Percentiles rank a stretch among this genome's conserved stretches.
phyloP scores from a whole-genome alignment of 495 filamentous ascomycete genomes.

The Apodospora peruviana region DNA sequence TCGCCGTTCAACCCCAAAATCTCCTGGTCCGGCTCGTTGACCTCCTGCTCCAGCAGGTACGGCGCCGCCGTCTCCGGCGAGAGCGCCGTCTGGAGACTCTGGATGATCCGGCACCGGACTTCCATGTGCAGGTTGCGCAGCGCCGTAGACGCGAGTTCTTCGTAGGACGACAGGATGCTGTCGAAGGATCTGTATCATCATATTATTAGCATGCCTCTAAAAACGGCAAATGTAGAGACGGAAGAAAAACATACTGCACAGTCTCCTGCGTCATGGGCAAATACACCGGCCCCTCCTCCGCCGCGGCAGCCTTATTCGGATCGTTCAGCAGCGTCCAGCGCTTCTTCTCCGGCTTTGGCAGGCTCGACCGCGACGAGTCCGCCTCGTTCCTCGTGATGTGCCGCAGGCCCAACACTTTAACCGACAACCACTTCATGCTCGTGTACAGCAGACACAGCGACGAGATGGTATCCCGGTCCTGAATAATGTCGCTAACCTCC shows the following conservation, averaged over 20 bases:
- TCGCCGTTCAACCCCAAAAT: slow-evolving; percentile 75
- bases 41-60: slow-evolving; percentile 67
- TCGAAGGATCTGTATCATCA: slow-evolving; percentile 64
- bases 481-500: slow-evolving; percentile 75
- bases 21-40: slow-evolving; percentile 71
- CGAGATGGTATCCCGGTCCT: slow-evolving; percentile 77
- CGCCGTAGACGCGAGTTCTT: slow-evolving; percentile 66
- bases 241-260: slow-evolving; percentile 53
- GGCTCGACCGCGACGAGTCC: slow-evolving; percentile 43
- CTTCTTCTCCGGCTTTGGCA: slow-evolving; percentile 48
- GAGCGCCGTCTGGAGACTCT: slow-evolving; percentile 52
- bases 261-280: slow-evolving; percentile 86
- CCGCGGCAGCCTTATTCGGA: slow-evolving; percentile 37
- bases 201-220: slow-evolving; percentile 13
- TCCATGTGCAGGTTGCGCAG: slow-evolving; percentile 84
- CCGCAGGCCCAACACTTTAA: slow-evolving; percentile 68
- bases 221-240: neutral
- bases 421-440: slow-evolving; percentile 96
- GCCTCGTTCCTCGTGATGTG: slow-evolving; percentile 58
- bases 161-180: slow-evolving; percentile 71
- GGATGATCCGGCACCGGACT: slow-evolving; percentile 73
- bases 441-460: slow-evolving; percentile 84
- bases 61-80: slow-evolving; percentile 53
- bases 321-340: slow-evolving; percentile 80
- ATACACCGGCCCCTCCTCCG: slow-evolving; percentile 58